Evolutionary conservation across 129 eudicot species (phyloP), one percentile per base, ranked within the genome.

Genomic region (Artemisia tridentata): DNA sequence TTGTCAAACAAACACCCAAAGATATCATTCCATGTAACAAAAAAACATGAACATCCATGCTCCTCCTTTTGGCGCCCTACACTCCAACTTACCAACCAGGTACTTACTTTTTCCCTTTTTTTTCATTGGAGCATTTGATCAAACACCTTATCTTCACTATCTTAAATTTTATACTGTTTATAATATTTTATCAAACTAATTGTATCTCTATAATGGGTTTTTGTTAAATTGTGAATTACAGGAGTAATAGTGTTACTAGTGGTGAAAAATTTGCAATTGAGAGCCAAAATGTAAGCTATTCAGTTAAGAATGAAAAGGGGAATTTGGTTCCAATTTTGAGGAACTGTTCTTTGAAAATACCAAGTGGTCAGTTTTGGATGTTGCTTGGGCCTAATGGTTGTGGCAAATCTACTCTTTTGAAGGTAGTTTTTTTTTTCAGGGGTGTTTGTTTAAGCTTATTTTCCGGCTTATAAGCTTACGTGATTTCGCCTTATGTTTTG

Each of bases 311-410:
- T 1, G 79, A 73, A 62, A 79, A 68, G 54, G 90, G 89, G 64
- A 84, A 67, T 57, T 19, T 20, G 11, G 18, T 76, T 41, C 88
- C 86, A 1, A 86, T 91, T 71, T 84, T 88, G 56, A 84, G 80
- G 52, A 81, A 88, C 48, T 91, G 97, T 72, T 86, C 87, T 8
- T 51, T 91, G 67, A 80, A 67, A 65, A 86, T 91, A 10, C 97
- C 96, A 46, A 72, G 82, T 38, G 97, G 97, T 16, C 90, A 88
- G 83, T 81, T 91, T n/a, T 88, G 97, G 92, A 91, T 91, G 97
- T 88, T 91, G 65, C 96, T 91, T 80, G 97, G 97, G 48, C 97
- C 97, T 47, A 88, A 91, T 75, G 97, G 92, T 47, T 91, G 90
- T 70, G 96, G 97, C 16, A 91, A 91, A 77, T 91, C 97, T 20